Conservation (phyloP, 129 eudicot species). For the Lonicera japonica region DNA sequence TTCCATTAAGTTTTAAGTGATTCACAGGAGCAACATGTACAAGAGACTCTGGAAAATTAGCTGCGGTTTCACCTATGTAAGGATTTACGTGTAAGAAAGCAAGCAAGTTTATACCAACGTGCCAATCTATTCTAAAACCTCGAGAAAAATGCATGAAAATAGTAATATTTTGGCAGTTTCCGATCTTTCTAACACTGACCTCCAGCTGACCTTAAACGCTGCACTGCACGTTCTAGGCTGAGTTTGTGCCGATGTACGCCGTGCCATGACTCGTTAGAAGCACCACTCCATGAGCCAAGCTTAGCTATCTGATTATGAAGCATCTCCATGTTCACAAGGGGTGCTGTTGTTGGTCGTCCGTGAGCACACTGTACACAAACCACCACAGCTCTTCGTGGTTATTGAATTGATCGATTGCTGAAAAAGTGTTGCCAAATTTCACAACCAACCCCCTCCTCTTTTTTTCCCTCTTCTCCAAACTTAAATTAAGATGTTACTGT, state of each 20-base stretch:
- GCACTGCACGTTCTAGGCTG: conserved; percentile 50
- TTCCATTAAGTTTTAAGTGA: no score
- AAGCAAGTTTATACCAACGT: no score
- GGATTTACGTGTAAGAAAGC: no score
- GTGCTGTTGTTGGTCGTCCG: conserved; percentile 94
- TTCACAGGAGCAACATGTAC: no score
- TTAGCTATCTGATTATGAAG: conserved; percentile 68
- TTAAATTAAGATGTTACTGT: not conserved
- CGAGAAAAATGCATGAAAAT: no score
- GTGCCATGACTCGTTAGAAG: conserved; percentile 59
- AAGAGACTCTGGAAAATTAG: no score
- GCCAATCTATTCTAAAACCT: no score
- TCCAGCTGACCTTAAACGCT: conserved; percentile 42
- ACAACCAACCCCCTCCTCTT: no score
- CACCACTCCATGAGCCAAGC: conserved; percentile 37
- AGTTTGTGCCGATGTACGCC: conserved; percentile 54
- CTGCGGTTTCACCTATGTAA: no score
- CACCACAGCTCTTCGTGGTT: not conserved
- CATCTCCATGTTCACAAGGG: conserved; percentile 63
- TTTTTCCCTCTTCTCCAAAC: no score
- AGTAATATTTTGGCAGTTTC: no score
- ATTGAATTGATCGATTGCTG: not conserved
- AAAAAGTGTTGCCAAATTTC: not conserved
- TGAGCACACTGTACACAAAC: conserved; percentile 83
- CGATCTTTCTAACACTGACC: conserved; percentile 2